Evolutionary conservation across 306 rosid genomes (phyloP).

Genomic region (Casuarina cunninghamiana): DNA sequence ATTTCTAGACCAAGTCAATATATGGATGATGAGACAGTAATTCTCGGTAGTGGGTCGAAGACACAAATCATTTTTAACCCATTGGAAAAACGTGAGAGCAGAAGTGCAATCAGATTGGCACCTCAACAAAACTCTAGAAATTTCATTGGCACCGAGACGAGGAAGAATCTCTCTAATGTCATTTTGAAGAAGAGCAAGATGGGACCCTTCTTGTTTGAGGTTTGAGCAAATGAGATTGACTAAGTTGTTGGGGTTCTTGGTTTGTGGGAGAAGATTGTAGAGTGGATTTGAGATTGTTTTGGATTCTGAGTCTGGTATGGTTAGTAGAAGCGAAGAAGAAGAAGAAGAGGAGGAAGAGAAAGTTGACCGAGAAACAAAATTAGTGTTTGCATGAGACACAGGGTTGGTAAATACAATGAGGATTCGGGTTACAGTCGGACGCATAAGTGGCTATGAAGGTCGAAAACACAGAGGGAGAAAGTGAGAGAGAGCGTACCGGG

Average conservation of each 20-base stretch:
- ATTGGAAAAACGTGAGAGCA: slow-evolving; percentile 67
- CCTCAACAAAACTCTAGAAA: slow-evolving; percentile 78
- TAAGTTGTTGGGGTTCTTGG: slow-evolving; percentile 75
- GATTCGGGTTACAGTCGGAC: slow-evolving; percentile 37
- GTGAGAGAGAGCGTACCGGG: slow-evolving; percentile 5
- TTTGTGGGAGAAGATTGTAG: slow-evolving; percentile 69
- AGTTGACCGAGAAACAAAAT: slow-evolving; percentile 23
- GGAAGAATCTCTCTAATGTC: slow-evolving; percentile 59
- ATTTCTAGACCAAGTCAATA: slow-evolving; percentile 61
- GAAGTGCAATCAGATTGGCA: slow-evolving; percentile 69
- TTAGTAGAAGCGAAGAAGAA: slow-evolving; percentile 42
- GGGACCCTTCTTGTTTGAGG: slow-evolving; percentile 43
- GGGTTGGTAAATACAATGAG: not conserved
- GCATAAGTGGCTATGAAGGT: slow-evolving; percentile 36
- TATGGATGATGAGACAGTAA: slow-evolving; percentile 60
- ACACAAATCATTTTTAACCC: slow-evolving; percentile 67
- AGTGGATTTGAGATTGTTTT: slow-evolving; percentile 58
- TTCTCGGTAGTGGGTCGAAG: slow-evolving; percentile 50
- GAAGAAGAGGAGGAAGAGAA: slow-evolving; percentile 27
- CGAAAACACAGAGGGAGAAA: not conserved
- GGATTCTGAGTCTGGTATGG: slow-evolving; percentile 44
- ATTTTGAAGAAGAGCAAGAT: slow-evolving; percentile 47
- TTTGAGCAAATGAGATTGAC: slow-evolving; percentile 62
- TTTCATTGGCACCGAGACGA: slow-evolving; percentile 57
- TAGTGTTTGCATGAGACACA: not conserved